Conservation (phyloP, 352 stramenopile genomes). For the Globisporangium iwayamae region DNA sequence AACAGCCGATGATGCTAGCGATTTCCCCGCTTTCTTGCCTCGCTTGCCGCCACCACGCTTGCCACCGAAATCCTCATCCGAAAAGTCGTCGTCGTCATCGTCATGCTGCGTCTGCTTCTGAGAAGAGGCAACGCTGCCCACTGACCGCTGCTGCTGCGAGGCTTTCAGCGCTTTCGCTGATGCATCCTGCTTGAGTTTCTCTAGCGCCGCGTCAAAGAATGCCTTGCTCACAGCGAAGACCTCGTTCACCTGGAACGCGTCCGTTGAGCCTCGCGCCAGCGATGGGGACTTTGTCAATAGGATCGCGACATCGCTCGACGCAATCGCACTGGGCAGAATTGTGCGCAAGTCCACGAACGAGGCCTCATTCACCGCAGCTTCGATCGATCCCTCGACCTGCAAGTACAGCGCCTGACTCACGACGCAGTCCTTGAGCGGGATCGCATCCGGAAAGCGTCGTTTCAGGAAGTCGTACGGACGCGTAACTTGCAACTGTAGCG, state of each 20-base stretch:
- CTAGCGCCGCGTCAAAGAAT: slow-evolving; percentile 41
- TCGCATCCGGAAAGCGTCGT: slow-evolving; percentile 59
- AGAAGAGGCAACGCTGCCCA: neutral
- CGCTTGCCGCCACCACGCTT: slow-evolving; percentile 35
- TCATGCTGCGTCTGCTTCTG: slow-evolving; percentile 21
- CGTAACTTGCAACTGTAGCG: slow-evolving; percentile 54
- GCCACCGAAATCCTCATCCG: slow-evolving; percentile 32
- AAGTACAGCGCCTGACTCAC: slow-evolving; percentile 57
- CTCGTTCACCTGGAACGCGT: slow-evolving; percentile 50
- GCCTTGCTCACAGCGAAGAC: slow-evolving; percentile 60
- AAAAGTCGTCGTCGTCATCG: slow-evolving; percentile 27
- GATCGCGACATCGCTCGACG: slow-evolving; percentile 35
- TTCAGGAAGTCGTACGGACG: slow-evolving; percentile 75
- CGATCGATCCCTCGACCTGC: slow-evolving; percentile 69
- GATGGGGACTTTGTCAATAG: slow-evolving; percentile 45
- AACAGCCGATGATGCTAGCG: slow-evolving; percentile 3
- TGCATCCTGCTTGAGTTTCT: slow-evolving; percentile 55
- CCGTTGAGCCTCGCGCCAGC: slow-evolving; percentile 25
- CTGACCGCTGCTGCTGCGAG: slow-evolving; percentile 27
- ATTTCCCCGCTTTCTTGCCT: slow-evolving; percentile 29
- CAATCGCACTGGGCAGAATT: slow-evolving; percentile 60
- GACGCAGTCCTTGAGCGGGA: slow-evolving; percentile 61
- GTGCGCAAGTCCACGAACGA: slow-evolving; percentile 55
- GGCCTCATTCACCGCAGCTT: slow-evolving; percentile 66
- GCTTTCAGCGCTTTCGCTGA: slow-evolving; percentile 33